These are phyloP conservation scores for Oryza punctata DNA, from an alignment of 176 grass and related monocot species.

Conservation along the genomic window DNA sequence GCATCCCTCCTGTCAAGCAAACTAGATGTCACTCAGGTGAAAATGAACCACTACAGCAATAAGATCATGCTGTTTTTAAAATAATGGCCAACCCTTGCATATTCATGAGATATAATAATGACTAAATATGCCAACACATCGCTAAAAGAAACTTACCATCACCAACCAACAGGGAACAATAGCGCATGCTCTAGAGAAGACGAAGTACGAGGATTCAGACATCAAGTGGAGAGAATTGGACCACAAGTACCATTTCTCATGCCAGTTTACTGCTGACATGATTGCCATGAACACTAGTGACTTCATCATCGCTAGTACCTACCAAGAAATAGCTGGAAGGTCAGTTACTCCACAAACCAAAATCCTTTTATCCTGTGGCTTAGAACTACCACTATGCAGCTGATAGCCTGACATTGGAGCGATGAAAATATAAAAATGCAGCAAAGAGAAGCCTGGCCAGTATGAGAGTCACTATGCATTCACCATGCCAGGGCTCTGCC, in stretches of 20 bases:
- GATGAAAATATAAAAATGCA: conserved; percentile 30
- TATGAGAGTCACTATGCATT: conserved; percentile 89
- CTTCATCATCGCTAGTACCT: conserved; percentile 97
- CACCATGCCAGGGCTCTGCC: conserved; percentile 90
- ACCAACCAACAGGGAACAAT: conserved; percentile 69
- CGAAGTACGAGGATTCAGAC: conserved; percentile 93
- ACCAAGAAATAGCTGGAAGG: conserved; percentile 98
- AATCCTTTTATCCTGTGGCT: not conserved
- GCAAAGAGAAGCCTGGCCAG: conserved; percentile 90
- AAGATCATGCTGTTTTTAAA: not conserved
- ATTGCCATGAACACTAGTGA: conserved; percentile 92
- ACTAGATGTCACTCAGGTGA: conserved; percentile 88
- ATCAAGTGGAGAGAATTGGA: conserved; percentile 90
- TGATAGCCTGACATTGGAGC: not conserved
- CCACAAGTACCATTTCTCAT: conserved; percentile 92
- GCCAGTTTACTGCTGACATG: conserved; percentile 98
- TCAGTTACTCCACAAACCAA: conserved; percentile 7
- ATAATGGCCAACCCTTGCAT: not conserved
- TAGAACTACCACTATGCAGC: not conserved
- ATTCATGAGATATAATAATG: not conserved
- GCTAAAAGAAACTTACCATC: not conserved
- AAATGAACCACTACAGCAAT: not conserved
- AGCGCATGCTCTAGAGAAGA: conserved; percentile 97
- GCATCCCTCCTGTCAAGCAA: conserved; percentile 86
- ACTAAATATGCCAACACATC: not conserved